Conservation (phyloP, 2,329 filamentous ascomycete species). For the Zasmidium citrigriseum region DNA sequence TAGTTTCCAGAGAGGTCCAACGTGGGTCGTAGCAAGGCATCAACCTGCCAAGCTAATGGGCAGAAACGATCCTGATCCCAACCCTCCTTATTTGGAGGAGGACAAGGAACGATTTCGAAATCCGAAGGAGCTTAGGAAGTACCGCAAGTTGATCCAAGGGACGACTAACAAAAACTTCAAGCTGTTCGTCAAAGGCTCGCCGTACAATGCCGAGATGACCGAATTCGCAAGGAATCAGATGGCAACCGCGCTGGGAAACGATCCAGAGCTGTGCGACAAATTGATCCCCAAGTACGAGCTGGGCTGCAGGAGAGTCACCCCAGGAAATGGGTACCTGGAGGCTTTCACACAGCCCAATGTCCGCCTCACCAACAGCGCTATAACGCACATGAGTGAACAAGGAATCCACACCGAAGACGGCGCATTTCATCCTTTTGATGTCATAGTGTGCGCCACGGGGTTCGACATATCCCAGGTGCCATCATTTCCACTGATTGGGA, state of each 20-base stretch:
- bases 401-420: constrained; percentile 43
- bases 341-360: constrained; percentile 51
- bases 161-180: constrained; percentile 46
- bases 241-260: constrained; percentile 52
- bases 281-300: constrained; percentile 47
- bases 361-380: constrained; percentile 41
- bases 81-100: constrained; percentile 28
- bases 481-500: constrained; percentile 40
- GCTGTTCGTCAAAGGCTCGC: constrained; percentile 46
- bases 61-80: constrained; percentile 24
- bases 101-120: constrained; percentile 37
- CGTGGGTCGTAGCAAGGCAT: constrained; percentile 38
- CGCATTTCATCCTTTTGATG: constrained; percentile 39
- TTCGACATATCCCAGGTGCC: constrained; percentile 43
- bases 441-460: constrained; percentile 51
- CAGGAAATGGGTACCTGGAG: constrained; percentile 60
- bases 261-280: constrained; percentile 57
- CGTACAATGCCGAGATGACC: constrained; percentile 50
- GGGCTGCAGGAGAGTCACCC: constrained; percentile 52
- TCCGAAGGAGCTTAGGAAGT: constrained; percentile 44
- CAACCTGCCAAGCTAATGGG: constrained; percentile 20
- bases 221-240: constrained; percentile 56
- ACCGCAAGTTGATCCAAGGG: constrained; percentile 47
- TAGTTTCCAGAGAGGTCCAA: constrained; percentile 41
- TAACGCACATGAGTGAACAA: constrained; percentile 39